A percentile compares a stretch with the other conserved stretches of the same genome.
Evolutionary conservation across 768 basidiomycete species (phyloP).

Genomic region (Pulveroboletus sp.): DNA sequence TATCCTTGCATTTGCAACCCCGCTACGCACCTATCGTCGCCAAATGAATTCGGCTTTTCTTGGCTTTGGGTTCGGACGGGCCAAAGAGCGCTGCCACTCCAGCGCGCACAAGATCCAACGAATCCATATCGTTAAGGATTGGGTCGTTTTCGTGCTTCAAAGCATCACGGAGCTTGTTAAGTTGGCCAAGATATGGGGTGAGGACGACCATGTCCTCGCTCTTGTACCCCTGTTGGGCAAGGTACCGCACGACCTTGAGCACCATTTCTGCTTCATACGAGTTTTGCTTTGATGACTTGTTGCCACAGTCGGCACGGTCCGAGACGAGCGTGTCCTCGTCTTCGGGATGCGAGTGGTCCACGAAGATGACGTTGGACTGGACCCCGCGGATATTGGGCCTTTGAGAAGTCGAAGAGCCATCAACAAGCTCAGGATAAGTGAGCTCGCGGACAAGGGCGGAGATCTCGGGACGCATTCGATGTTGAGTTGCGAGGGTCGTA

Average conservation of each 20-base stretch:
- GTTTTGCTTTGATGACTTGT: slow-evolving; percentile 60
- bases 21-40: slow-evolving; percentile 58
- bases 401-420: slow-evolving; percentile 46
- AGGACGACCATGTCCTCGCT: slow-evolving; percentile 61
- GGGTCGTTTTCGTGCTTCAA: slow-evolving; percentile 53
- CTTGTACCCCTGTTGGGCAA: slow-evolving; percentile 65
- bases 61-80: slow-evolving; percentile 38
- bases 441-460: slow-evolving; percentile 57
- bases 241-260: slow-evolving; percentile 60
- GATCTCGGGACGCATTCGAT: slow-evolving; percentile 75
- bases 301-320: slow-evolving; percentile 44
- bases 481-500: slow-evolving; percentile 50
- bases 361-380: slow-evolving; percentile 56
- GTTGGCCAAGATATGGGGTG: slow-evolving; percentile 69
- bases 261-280: slow-evolving; percentile 59
- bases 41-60: slow-evolving; percentile 40
- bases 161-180: slow-evolving; percentile 45
- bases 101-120: slow-evolving; percentile 51
- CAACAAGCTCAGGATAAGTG: slow-evolving; percentile 64
- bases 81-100: slow-evolving; percentile 43
- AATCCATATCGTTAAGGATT: slow-evolving; percentile 61
- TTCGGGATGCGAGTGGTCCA: slow-evolving; percentile 56
- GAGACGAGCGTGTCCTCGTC: slow-evolving; percentile 39
- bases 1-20: not conserved
- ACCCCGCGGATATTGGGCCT: slow-evolving; percentile 55